Percentiles rank a stretch among this genome's conserved stretches.
Conservation (phyloP, 495 filamentous ascomycete genomes). For the Niebla homalea region DNA sequence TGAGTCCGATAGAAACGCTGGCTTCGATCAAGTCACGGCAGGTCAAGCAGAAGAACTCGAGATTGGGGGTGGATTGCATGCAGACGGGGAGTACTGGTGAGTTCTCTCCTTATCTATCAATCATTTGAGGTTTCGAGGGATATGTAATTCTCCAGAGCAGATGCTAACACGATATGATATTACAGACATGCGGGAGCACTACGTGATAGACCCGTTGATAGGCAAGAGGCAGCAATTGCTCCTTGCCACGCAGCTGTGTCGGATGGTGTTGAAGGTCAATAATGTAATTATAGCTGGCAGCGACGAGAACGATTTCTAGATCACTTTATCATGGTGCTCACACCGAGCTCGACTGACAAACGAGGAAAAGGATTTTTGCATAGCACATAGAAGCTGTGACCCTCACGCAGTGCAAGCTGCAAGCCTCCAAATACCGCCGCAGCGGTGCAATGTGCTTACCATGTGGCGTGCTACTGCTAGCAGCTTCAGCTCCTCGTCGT, state of each 20-base stretch:
- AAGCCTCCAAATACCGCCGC: no score
- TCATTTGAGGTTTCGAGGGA: neutral
- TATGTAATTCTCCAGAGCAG: neutral
- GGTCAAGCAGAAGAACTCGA: conserved; percentile 73
- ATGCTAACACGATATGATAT: neutral
- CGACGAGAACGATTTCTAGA: conserved; percentile 84
- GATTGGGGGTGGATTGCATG: conserved; percentile 97
- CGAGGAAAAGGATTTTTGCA: no score
- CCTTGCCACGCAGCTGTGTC: conserved; percentile 90
- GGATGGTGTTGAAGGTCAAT: conserved; percentile 95
- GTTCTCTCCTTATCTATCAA: conserved; percentile 13
- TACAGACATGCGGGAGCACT: conserved; percentile 84
- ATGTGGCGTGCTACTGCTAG: no score
- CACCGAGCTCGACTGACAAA: no score
- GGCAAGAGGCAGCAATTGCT: conserved; percentile 94
- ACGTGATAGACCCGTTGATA: conserved; percentile 95
- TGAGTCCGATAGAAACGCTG: conserved; percentile 90
- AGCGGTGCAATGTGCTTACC: no score
- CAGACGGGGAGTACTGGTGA: conserved; percentile 72
- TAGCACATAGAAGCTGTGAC: no score
- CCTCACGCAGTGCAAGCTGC: no score
- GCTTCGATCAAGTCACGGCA: conserved; percentile 92
- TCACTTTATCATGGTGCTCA: conserved; percentile 3
- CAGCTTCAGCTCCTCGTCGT: no score
- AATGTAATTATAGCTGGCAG: conserved; percentile 94